Base-by-base conservation (phyloP, 1,139 yeast species). In the Debaryomycetaceae sp. region DNA sequence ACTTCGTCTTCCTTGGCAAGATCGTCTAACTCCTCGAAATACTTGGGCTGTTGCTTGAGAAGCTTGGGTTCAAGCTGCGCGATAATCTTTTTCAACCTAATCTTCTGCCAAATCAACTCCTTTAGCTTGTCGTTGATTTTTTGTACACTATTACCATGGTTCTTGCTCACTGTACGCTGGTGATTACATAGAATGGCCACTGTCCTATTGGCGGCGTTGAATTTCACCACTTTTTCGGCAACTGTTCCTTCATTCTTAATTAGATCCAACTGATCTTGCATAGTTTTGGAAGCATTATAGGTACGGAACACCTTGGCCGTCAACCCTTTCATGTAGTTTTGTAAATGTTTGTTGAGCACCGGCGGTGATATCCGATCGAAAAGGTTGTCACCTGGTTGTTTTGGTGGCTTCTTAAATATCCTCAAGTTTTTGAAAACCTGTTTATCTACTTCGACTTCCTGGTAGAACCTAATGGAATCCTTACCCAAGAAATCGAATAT, bases 261-360 rank as follows among this genome's bases (percentile, higher is more conserved):
- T 58, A 83, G 68, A 60, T 88, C 96, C 48, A 91, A 65, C 63
- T 89, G 97, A 60, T 90, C 95, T 67, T 91, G 97, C 97, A 91
- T 90, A 2, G 97, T 90, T 61, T 88, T 87, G 1, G 97, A 87
- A 0, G 98, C 98, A 68, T 91, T 91, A 63, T 88, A 93, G 0
- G 98, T 91, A 82, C 98, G 95, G 76, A 93, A 93, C 20, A 90
- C 97, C 63, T 91, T 91, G 8, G 99, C 98, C 0, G 97, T 89
- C 54, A 93, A 75, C 0, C 98, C 98, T 39, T 87, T 83, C 95
- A 91, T 87, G 65, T 90, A 90, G 49, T 77, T 82, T 60, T 89
- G 97, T 58, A 93, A 80, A 61, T 89, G 91, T 62, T 85, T 87
- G 72, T 91, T 91, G 57, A 91, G 74, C 43, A 85, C 70, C 1